Evolutionary conservation across 1,284 basidiomycete genomes (phyloP).

Genomic region (Chondrostereum purpureum): DNA sequence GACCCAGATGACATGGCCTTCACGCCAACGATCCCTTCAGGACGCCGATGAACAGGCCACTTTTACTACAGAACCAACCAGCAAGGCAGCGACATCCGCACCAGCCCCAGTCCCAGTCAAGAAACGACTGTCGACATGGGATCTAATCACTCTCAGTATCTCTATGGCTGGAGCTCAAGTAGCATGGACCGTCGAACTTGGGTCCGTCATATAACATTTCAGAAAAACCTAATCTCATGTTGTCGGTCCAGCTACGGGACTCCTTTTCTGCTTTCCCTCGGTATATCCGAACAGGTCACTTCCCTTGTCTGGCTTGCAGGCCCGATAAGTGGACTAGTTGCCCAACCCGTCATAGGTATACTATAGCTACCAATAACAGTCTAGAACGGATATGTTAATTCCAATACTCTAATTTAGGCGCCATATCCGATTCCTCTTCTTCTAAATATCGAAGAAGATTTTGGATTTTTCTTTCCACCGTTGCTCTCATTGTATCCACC

Average conservation of each 20-base stretch:
- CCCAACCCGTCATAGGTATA: constrained; percentile 90
- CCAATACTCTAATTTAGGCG: constrained; percentile 45
- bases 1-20: constrained; percentile 71
- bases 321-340: constrained; percentile 87
- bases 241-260: constrained; percentile 73
- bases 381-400: constrained; percentile 20
- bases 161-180: constrained; percentile 92
- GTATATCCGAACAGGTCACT: constrained; percentile 86
- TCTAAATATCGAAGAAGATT: constrained; percentile 85
- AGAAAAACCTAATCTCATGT: constrained; percentile 13
- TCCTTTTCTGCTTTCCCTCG: constrained; percentile 85
- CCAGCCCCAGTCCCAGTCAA: constrained; percentile 14
- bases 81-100: constrained; percentile 17
- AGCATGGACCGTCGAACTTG: constrained; percentile 87
- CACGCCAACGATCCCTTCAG: constrained; percentile 32
- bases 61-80: constrained; percentile 16
- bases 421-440: constrained; percentile 87
- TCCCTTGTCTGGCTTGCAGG: constrained; percentile 97
- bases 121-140: constrained; percentile 54
- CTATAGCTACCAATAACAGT: constrained; percentile 14
- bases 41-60: constrained; percentile 6
- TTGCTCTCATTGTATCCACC: constrained; percentile 65
- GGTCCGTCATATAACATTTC: constrained; percentile 49
- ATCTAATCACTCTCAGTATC: constrained; percentile 70
- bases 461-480: constrained; percentile 83